Conservation (phyloP, 768 basidiomycete genomes). For the Gautieria morchelliformis region DNA sequence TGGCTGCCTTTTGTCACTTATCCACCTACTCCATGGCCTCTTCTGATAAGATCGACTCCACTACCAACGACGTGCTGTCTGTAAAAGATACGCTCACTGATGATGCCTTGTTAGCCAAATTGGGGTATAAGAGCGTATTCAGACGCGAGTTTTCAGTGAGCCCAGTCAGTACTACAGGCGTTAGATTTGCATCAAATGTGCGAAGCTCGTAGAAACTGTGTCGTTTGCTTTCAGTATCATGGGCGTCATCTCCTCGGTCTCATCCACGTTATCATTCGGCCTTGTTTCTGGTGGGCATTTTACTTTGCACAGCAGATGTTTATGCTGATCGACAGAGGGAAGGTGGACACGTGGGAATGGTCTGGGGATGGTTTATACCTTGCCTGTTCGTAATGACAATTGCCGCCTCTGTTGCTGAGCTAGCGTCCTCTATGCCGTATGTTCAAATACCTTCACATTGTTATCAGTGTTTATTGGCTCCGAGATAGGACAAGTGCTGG, state of each 20-base stretch:
- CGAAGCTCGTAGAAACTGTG: slow-evolving; percentile 48
- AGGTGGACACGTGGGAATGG: slow-evolving; percentile 73
- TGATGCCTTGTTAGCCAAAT: slow-evolving; percentile 46
- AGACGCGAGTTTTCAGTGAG: slow-evolving; percentile 64
- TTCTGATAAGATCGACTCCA: too few relatives aligned
- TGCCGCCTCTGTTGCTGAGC: slow-evolving; percentile 64
- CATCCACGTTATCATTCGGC: slow-evolving; percentile 57
- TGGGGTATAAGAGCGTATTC: slow-evolving; percentile 68
- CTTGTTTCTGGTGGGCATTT: slow-evolving; percentile 43
- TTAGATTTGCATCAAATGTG: not conserved
- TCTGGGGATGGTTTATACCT: slow-evolving; percentile 71
- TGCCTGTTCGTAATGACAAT: slow-evolving; percentile 57
- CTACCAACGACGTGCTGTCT: not conserved
- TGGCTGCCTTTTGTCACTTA: too few relatives aligned
- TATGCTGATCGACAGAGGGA: not conserved
- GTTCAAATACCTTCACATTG: slow-evolving; percentile 16
- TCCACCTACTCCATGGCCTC: too few relatives aligned
- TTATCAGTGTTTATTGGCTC: not conserved
- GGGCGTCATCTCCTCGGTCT: slow-evolving; percentile 62
- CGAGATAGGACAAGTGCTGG: slow-evolving; percentile 59
- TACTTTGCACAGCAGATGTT: not conserved
- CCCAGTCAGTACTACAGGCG: not conserved
- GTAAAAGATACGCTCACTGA: slow-evolving; percentile 30
- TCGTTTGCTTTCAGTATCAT: slow-evolving; percentile 63
- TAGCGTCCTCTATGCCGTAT: slow-evolving; percentile 70